phyloP scores from a whole-genome alignment of 495 filamentous ascomycete genomes.

The Amniculicola lignicola region DNA sequence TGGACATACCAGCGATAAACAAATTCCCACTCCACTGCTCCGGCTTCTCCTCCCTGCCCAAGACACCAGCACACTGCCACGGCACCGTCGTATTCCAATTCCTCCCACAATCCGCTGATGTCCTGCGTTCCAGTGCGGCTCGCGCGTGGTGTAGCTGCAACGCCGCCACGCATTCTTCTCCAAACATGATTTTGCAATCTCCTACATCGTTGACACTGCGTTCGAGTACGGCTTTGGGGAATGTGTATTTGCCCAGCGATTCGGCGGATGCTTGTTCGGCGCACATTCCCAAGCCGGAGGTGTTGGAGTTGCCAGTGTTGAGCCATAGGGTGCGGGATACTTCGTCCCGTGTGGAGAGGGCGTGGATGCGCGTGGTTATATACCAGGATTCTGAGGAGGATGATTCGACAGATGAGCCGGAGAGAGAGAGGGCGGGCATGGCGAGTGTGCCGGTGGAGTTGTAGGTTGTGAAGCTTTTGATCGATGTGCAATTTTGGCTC shows the following conservation, averaged over 20 bases:
- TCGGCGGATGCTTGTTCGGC: neutral
- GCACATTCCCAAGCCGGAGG: neutral
- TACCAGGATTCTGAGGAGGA: slow-evolving; percentile 1
- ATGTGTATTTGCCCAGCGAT: neutral
- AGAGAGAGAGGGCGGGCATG: slow-evolving; percentile 4
- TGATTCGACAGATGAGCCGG: neutral
- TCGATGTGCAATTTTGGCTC: neutral
- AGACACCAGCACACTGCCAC: neutral
- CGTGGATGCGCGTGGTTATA: neutral
- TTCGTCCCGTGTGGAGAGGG: too few species aligned
- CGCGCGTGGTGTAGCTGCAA: neutral
- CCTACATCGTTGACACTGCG: slow-evolving; percentile 7
- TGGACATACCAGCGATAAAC: neutral
- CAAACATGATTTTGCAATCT: slow-evolving; percentile 16
- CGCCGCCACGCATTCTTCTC: slow-evolving; percentile 9
- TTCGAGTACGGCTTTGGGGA: slow-evolving; percentile 11
- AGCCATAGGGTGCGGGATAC: slow-evolving; percentile 2
- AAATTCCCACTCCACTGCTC: neutral
- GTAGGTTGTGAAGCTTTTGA: neutral
- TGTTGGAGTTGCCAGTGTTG: slow-evolving; percentile 2
- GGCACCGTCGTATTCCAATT: neutral
- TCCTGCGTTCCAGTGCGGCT: neutral
- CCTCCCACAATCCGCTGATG: neutral
- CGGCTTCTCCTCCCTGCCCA: neutral
- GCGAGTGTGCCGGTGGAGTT: neutral